Evolutionary conservation across 208 protist genomes (phyloP), one percentile per base, ranked within the genome.

Genomic region (Trypanosoma congolense): DNA sequence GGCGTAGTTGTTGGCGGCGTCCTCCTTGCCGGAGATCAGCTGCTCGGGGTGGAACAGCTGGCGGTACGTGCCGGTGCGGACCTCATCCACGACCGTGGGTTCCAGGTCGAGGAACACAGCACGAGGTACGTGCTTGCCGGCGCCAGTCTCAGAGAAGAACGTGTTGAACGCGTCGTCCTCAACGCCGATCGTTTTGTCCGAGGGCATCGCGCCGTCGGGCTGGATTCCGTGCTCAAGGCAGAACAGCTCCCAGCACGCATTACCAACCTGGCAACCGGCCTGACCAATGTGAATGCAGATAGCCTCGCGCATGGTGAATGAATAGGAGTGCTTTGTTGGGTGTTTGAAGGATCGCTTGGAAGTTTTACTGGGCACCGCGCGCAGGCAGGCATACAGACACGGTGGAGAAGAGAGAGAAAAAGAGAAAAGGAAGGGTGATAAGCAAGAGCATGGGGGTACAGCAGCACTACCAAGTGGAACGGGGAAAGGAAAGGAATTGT

Each of bases 1-100:
- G 36, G 97, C 97, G 75, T 97, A 99, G 88, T 99, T 99, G 91
- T 99, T 99, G 67, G 95, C 96, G 41, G 97, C 96, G 68, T 98
- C 97, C 76, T 99, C 96, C 83, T 97, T 97, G 65, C 96, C 97
- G 47, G 84, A 85, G 71, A 99, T 97, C 43, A 99, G 67, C 73
- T 98, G 92, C 65, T 98, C 93, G 28, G 96, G 96, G 89, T 98
- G 96, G 92, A 98, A 98, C 46, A 99, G 84, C 66, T 96, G 60
- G 47, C 80, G 66, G 88, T 98, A 98, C 41, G 80, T 89, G 62
- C 96, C 95, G 46, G 78, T 97, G 62, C 95, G 83, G n/a, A 99
- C 83, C 75, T 97, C 93, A 68, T 99, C 97, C 54, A 99, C 84
- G 24, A 98, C 95, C 38, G 95, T 96, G 24, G 98, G 97, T 80